These are phyloP conservation scores for Goffeauzyma gilvescens DNA, from an alignment of 768 basidiomycete species.

Conservation along the genomic window DNA sequence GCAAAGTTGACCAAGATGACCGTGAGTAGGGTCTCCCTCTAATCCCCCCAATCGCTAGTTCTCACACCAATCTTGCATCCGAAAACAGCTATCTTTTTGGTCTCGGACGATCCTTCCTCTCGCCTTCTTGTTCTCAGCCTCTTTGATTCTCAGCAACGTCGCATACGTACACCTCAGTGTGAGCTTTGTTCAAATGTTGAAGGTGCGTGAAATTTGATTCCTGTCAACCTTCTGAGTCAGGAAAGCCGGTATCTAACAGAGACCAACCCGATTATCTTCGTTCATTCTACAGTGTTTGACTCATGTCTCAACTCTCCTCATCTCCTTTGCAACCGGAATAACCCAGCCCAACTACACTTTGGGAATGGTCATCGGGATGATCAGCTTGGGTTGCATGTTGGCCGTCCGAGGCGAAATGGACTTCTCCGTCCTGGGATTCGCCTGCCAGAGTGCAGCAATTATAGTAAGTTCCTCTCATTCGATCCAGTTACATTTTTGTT, in stretches of 20 bases:
- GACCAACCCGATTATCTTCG: no score
- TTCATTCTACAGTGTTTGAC: constrained; percentile 11
- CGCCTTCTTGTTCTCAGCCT: constrained; percentile 13
- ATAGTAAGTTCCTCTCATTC: constrained; percentile 7
- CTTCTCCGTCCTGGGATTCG: constrained; percentile 11
- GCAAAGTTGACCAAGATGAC: background rate
- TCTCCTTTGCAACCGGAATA: constrained; percentile 8
- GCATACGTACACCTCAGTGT: constrained; percentile 18
- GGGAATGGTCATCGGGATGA: constrained; percentile 5
- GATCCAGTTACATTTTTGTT: no score
- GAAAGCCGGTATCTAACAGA: background rate
- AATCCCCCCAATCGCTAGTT: background rate
- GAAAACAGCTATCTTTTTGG: constrained; percentile 6
- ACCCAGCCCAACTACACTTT: constrained; percentile 5
- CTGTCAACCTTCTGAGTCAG: background rate
- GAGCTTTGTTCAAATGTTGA: constrained; percentile 17
- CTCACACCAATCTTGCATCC: background rate
- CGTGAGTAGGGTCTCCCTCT: constrained; percentile 1
- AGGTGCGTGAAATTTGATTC: constrained; percentile 11
- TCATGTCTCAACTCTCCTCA: constrained; percentile 11
- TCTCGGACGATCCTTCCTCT: constrained; percentile 11
- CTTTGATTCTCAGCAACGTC: constrained; percentile 14
- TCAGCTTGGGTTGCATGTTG: constrained; percentile 12
- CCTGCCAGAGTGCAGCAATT: constrained; percentile 12
- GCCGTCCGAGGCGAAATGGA: constrained; percentile 8